Percentiles rank a stretch among this genome's conserved stretches.
Conservation (phyloP, 1,284 basidiomycete genomes). For the Heterobasidion irregulare region DNA sequence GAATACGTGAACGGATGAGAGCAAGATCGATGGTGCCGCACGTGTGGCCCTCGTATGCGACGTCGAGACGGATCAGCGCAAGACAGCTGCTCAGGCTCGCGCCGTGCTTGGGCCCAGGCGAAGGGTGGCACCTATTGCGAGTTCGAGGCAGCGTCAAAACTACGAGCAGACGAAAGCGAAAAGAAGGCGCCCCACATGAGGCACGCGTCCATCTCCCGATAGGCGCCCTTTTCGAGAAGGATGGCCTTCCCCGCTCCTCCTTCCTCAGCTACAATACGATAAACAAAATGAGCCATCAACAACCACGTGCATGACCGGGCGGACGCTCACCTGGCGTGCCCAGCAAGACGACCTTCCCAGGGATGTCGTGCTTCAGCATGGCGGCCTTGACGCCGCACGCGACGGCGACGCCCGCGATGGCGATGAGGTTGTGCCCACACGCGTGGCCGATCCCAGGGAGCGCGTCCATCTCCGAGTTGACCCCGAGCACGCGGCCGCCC, state of each 20-base stretch:
- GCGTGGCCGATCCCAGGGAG: slow-evolving; percentile 65
- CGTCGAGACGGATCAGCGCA: slow-evolving; percentile 49
- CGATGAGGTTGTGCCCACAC: slow-evolving; percentile 85
- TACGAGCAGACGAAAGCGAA: slow-evolving; percentile 1
- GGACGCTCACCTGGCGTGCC: slow-evolving; percentile 67
- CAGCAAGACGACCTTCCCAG: slow-evolving; percentile 70
- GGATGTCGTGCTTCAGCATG: slow-evolving; percentile 51
- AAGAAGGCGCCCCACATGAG: slow-evolving; percentile 45
- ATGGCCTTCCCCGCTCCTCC: slow-evolving; percentile 73
- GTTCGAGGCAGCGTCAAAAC: not conserved
- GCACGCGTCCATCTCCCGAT: slow-evolving; percentile 70
- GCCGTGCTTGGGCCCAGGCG: slow-evolving; percentile 40
- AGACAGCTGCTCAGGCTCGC: slow-evolving; percentile 43
- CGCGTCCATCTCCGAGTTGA: slow-evolving; percentile 70
- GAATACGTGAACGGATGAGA: not conserved
- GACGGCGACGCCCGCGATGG: slow-evolving; percentile 71
- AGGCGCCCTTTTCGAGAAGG: slow-evolving; percentile 69
- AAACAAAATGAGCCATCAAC: not conserved
- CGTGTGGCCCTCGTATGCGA: slow-evolving; percentile 14
- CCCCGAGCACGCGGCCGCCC: slow-evolving; percentile 56
- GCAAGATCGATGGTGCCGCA: not conserved
- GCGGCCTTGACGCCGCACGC: slow-evolving; percentile 66
- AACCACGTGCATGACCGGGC: too few species aligned
- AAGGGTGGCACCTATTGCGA: slow-evolving; percentile 66
- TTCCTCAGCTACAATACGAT: slow-evolving; percentile 56